phyloP scores from a whole-genome alignment of 129 eudicot species.

The carrot (Daucus carota) region DH1_v3.0 NC_030389.2:27266001-27266500 shows the following conservation, averaged over 20 bases:
- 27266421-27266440: not conserved
- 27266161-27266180: not conserved
- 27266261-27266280: too few relatives aligned
- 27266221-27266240: too few relatives aligned
- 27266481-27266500: too few relatives aligned
- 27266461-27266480: too few relatives aligned
- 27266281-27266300: not conserved
- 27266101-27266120: not conserved
- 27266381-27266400: not conserved
- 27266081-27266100: not conserved
- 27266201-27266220: not conserved
- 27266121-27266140: not conserved
- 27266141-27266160: too few relatives aligned
- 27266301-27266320: not conserved
- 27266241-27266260: too few relatives aligned
- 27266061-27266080: too few relatives aligned
- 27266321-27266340: not conserved
- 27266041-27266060: too few relatives aligned
- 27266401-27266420: not conserved
- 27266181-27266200: not conserved
- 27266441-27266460: not conserved
- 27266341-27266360: not conserved
- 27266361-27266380: not conserved
- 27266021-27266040: too few relatives aligned
- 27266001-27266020: too few relatives aligned